Percentiles rank a stretch among this genome's conserved stretches.
Conservation (phyloP, 169 alveolate species). For the Plasmodium knowlesi region DNA sequence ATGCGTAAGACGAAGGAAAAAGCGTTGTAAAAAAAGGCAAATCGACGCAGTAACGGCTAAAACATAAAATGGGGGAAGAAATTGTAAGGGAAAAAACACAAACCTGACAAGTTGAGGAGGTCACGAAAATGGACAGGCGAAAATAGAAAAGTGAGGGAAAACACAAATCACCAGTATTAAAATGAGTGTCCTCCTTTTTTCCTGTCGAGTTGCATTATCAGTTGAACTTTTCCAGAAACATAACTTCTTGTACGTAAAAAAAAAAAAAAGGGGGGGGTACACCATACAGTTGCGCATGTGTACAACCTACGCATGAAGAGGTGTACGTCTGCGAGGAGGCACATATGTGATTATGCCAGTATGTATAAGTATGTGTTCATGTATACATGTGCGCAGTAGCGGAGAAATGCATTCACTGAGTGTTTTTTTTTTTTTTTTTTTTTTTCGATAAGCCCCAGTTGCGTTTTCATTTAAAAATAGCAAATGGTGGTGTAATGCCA, state of each 20-base stretch:
- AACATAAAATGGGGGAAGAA: background rate
- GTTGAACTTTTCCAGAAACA: background rate
- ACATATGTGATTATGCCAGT: background rate
- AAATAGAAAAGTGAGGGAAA: background rate
- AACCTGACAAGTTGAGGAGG: background rate
- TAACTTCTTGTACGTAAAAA: background rate
- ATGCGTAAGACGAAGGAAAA: background rate
- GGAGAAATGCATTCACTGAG: background rate
- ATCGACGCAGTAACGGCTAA: background rate
- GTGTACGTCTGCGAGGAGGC: background rate
- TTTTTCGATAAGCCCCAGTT: conserved; percentile 1
- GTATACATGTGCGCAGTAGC: background rate
- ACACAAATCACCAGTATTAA: background rate
- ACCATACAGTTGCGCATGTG: background rate
- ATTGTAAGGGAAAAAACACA: background rate
- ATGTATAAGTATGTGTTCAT: background rate
- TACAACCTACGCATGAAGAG: background rate
- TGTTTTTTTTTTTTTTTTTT: background rate
- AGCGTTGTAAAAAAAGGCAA: background rate
- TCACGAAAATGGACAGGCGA: background rate
- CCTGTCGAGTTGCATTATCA: background rate
- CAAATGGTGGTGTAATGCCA: background rate
- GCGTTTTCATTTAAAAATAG: background rate
- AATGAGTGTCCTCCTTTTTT: background rate
- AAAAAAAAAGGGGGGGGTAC: background rate